Base-by-base conservation (phyloP, 208 protist genomes). In the Trypanosoma platydactyli region DNA sequence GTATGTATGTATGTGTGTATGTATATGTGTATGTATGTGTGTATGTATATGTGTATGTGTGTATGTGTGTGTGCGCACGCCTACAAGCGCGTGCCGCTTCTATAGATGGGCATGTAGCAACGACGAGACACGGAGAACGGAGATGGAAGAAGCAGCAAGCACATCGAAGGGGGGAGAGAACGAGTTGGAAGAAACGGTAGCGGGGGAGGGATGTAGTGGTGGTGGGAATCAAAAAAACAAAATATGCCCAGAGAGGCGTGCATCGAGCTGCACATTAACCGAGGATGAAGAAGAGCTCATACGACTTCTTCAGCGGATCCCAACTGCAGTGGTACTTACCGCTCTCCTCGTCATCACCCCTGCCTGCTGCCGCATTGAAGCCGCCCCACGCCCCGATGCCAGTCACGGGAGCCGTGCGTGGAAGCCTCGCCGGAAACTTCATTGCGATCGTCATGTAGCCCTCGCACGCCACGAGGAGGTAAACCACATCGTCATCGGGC, bases 391-490 rank as follows among this genome's bases (percentile, higher is more conserved):
- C 40, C 24, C 51, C n/a, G 52, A 62, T 59, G 25, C 42, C 25
- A 15, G 53, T 41, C 9, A 51, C 51, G 5, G 65, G 38, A 15
- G 64, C 42, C 33, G 74, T 76, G 25, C 67, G 68, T 38, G 53
- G 51, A n/a, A 76, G 42, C 29, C 68, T 65, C 22, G 86, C 68
- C 0, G 89, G 89, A 42, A 95, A 92, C 63, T 90, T 91, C 5
- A 95, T n/a, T 12, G 82, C 73, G 5, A 89, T 71, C 29, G 89
- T 92, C 60, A 79, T 73, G 68, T 92, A 95, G n/a, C 83, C 83
- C 54, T 93, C 86, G 46, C 89, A 95, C 5, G 89, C 86, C n/a
- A 95, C 77, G 11, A 95, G 61, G 0, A 95, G 45, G 60, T 92
- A 95, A 0, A 91, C 73, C 20, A 80, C 81, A 66, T 92, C 82